phyloP scores from a whole-genome alignment of 2,329 filamentous ascomycete genomes.

The Pseudopithomyces chartarum region DNA sequence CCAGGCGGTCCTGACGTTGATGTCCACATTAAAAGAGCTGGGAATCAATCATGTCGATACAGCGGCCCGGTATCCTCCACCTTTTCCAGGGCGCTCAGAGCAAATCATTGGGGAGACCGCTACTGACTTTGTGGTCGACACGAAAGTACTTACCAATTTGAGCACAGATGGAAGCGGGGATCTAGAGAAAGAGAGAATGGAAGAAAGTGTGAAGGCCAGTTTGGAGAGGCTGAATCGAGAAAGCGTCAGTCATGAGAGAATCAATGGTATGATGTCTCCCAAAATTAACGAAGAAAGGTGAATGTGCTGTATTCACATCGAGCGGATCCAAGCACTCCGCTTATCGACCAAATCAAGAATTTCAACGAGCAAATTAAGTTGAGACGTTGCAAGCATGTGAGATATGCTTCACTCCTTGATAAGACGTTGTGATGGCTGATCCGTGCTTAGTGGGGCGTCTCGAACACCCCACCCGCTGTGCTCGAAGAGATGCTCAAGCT shows the following conservation, averaged over 20 bases:
- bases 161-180: slow-evolving; percentile 16
- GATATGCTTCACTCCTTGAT: not conserved
- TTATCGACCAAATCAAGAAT: slow-evolving; percentile 13
- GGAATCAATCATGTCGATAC: slow-evolving; percentile 10
- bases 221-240: slow-evolving; percentile 7
- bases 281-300: not conserved
- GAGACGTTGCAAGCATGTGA: slow-evolving; percentile 9
- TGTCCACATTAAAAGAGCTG: slow-evolving; percentile 9
- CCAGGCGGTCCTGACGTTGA: slow-evolving; percentile 2
- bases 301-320: slow-evolving; percentile 16
- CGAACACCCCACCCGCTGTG: slow-evolving; percentile 8
- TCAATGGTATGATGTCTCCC: no score
- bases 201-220: slow-evolving; percentile 7
- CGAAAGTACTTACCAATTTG: slow-evolving; percentile 12
- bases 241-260: not conserved
- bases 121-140: slow-evolving; percentile 13
- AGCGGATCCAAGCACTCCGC: slow-evolving; percentile 13
- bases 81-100: slow-evolving; percentile 11
- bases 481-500: slow-evolving; percentile 12
- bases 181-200: slow-evolving; percentile 7
- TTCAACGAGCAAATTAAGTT: slow-evolving; percentile 13
- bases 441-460: slow-evolving; percentile 13
- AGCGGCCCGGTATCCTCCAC: slow-evolving; percentile 15
- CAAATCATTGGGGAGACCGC: slow-evolving; percentile 10
- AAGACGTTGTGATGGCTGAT: not conserved